Conservation (phyloP, 192 early-diverging fungal genomes). For the Obelidium mucronatum region DNA sequence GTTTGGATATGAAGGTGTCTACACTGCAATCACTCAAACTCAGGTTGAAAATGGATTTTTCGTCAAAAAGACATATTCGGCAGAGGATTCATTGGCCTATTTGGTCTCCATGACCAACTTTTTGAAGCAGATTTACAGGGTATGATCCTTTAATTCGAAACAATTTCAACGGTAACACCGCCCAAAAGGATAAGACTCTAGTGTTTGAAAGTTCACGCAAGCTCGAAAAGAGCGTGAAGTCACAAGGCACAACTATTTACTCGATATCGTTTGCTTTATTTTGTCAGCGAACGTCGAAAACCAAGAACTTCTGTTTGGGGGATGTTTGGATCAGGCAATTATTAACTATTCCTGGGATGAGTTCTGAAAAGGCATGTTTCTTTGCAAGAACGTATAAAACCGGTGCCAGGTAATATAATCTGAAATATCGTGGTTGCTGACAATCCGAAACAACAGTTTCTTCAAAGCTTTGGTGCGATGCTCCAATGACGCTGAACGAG, state of each 20-base stretch:
- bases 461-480: constrained; percentile 49
- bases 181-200: neutral
- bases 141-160: constrained; percentile 20
- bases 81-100: constrained; percentile 87
- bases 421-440: neutral
- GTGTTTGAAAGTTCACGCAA: neutral
- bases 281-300: constrained; percentile 76
- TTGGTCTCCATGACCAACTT: constrained; percentile 68
- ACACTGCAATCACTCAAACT: constrained; percentile 74
- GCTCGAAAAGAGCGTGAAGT: too few species aligned
- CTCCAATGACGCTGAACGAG: constrained; percentile 50
- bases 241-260: neutral
- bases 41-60: constrained; percentile 86
- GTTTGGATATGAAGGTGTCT: constrained; percentile 69
- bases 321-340: constrained; percentile 88
- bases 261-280: constrained; percentile 75
- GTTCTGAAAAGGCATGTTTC: constrained; percentile 83
- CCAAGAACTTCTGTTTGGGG: constrained; percentile 66
- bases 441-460: constrained; percentile 7
- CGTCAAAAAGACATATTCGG: constrained; percentile 73
- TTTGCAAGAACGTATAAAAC: constrained; percentile 77
- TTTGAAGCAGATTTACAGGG: constrained; percentile 63
- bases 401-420: constrained; percentile 51
- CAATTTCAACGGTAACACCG: neutral
- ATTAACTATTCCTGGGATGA: constrained; percentile 83